phyloP scores from a whole-genome alignment of 2,329 filamentous ascomycete genomes.

The Microcyclospora tardicrescens region DNA sequence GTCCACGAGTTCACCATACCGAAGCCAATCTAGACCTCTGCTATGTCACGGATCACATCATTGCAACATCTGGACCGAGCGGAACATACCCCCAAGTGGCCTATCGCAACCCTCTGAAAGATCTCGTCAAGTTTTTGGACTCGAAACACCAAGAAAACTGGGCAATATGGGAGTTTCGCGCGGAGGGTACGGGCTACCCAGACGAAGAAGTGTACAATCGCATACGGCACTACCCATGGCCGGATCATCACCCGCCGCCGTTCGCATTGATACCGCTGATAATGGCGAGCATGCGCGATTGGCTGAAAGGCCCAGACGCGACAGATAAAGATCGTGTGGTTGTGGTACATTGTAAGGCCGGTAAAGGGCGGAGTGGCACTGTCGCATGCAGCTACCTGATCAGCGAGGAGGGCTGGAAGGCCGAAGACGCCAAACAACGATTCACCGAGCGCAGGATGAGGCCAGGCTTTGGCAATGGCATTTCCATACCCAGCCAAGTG shows the following conservation, averaged over 20 bases:
- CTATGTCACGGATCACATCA: slow-evolving; percentile 78
- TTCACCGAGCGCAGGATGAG: slow-evolving; percentile 83
- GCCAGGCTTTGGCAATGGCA: slow-evolving; percentile 72
- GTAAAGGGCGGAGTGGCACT: slow-evolving; percentile 85
- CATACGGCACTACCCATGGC: slow-evolving; percentile 87
- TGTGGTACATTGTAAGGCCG: slow-evolving; percentile 94
- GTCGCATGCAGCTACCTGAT: slow-evolving; percentile 83
- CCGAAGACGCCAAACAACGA: slow-evolving; percentile 48
- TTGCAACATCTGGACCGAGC: slow-evolving; percentile 72
- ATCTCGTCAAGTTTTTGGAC: slow-evolving; percentile 79
- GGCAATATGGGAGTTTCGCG: slow-evolving; percentile 97
- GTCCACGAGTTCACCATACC: slow-evolving; percentile 68
- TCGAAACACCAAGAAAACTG: slow-evolving; percentile 69
- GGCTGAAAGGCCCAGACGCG: slow-evolving; percentile 48
- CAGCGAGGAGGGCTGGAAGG: slow-evolving; percentile 62
- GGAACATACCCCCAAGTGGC: slow-evolving; percentile 80
- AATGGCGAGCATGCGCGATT: slow-evolving; percentile 84
- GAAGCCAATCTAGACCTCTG: slow-evolving; percentile 88
- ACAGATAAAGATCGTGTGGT: slow-evolving; percentile 48
- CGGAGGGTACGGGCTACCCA: slow-evolving; percentile 90
- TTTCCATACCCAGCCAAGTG: slow-evolving; percentile 86
- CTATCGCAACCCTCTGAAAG: slow-evolving; percentile 85
- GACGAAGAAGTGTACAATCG: slow-evolving; percentile 77
- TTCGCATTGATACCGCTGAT: slow-evolving; percentile 81
- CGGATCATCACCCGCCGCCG: slow-evolving; percentile 91